Conservation (phyloP, 2,329 filamentous ascomycete genomes). For the Gliomastix tumulicola region DNA sequence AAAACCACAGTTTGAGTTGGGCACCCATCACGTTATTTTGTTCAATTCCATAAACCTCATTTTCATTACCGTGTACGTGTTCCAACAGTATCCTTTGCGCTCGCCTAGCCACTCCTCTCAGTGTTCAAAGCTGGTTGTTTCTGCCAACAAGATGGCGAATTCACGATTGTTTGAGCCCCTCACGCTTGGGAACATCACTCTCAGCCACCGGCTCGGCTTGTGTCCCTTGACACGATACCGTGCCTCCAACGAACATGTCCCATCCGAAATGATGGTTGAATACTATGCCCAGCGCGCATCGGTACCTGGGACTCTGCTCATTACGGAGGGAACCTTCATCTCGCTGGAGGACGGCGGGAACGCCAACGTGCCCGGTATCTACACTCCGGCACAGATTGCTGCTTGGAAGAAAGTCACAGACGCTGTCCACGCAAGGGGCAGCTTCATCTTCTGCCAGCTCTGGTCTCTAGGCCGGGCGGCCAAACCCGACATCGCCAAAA, state of each 20-base stretch:
- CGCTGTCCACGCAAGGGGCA: constrained; percentile 54
- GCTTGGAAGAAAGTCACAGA: constrained; percentile 54
- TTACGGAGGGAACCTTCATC: constrained; percentile 40
- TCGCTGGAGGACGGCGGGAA: constrained; percentile 24
- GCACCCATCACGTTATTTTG: too few species aligned
- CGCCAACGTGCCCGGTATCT: constrained; percentile 57
- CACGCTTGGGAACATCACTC: too few species aligned
- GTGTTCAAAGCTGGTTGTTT: too few species aligned
- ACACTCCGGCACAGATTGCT: constrained; percentile 41
- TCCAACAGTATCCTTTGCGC: too few species aligned
- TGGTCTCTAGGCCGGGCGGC: constrained; percentile 36
- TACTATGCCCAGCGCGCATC: constrained; percentile 37
- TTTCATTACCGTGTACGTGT: too few species aligned
- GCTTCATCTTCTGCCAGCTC: constrained; percentile 55
- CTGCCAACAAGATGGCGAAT: too few species aligned
- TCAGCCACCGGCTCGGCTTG: constrained; percentile 43
- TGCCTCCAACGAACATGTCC: constrained; percentile 34
- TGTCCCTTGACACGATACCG: constrained; percentile 47
- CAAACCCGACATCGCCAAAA: constrained; percentile 20
- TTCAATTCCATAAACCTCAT: too few species aligned
- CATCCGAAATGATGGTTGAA: constrained; percentile 26
- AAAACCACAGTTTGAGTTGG: too few species aligned
- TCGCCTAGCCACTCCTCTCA: background rate
- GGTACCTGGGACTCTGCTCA: constrained; percentile 29
- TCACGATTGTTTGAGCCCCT: too few species aligned